A percentile compares a stretch with the other conserved stretches of the same genome.
Conservation (phyloP, 305 asterid species). For the Ajuga reptans region DNA sequence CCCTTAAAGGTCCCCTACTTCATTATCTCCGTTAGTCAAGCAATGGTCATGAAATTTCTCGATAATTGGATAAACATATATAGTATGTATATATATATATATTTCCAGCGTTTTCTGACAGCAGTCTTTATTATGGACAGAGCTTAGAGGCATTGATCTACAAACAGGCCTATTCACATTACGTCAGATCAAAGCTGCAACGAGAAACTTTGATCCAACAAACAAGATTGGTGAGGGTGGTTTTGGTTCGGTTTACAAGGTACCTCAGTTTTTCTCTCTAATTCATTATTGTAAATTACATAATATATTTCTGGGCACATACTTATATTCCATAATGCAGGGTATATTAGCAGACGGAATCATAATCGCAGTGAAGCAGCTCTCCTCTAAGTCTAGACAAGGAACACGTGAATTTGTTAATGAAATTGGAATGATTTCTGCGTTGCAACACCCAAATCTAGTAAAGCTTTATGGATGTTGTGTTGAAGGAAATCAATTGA, state of each 20-base stretch:
- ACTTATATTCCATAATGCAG: slow-evolving; percentile 26
- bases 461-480: slow-evolving; percentile 91
- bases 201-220: slow-evolving; percentile 70
- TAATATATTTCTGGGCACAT: too few species aligned
- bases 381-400: slow-evolving; percentile 81
- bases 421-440: slow-evolving; percentile 85
- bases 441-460: slow-evolving; percentile 73
- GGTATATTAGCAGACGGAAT: slow-evolving; percentile 85
- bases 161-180: slow-evolving; percentile 78
- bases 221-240: slow-evolving; percentile 97
- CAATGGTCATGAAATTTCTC: too few species aligned
- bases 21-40: too few species aligned
- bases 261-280: slow-evolving; percentile 18
- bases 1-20: too few species aligned
- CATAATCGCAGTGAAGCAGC: slow-evolving; percentile 82
- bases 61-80: too few species aligned
- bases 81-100: not conserved
- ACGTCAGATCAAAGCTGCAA: slow-evolving; percentile 71
- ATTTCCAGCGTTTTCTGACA: too few species aligned
- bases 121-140: slow-evolving; percentile 29
- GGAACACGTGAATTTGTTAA: slow-evolving; percentile 82
- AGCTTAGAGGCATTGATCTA: slow-evolving; percentile 74
- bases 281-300: not conserved
- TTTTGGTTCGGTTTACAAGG: slow-evolving; percentile 89
- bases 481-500: slow-evolving; percentile 72